A percentile compares a stretch with the other conserved stretches of the same genome.
phyloP scores from a whole-genome alignment of 2,329 filamentous ascomycete species.

The Dothideomycetes sp. region DNA sequence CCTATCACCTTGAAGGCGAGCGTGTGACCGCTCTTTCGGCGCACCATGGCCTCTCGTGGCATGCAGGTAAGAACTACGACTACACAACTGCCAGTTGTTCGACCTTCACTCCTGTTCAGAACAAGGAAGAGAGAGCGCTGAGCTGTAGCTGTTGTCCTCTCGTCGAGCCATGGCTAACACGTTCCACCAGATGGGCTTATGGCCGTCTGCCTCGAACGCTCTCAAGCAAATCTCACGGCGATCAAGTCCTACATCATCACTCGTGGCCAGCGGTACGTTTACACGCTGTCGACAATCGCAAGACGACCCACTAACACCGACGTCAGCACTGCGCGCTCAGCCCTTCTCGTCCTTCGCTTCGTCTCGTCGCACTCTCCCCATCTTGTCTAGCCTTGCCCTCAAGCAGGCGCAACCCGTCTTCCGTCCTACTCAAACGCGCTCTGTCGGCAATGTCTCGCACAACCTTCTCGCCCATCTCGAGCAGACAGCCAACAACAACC shows the following conservation, averaged over 20 bases:
- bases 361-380: neutral
- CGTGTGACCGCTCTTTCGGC: neutral
- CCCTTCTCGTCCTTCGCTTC: conserved; percentile 1
- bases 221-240: conserved; percentile 8
- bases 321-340: conserved; percentile 1
- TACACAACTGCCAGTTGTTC: neutral
- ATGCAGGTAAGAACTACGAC: conserved; percentile 1
- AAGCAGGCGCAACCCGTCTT: conserved; percentile 25
- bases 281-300: neutral
- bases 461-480: conserved; percentile 74
- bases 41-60: conserved; percentile 12
- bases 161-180: neutral
- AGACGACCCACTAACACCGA: neutral
- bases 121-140: too few species aligned
- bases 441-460: conserved; percentile 34
- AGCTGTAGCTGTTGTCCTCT: neutral
- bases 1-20: neutral
- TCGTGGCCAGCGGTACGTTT: conserved; percentile 1
- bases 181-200: neutral
- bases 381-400: neutral
- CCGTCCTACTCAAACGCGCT: neutral
- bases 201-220: conserved; percentile 9
- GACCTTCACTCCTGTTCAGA: neutral
- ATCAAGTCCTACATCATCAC: neutral
- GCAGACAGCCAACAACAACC: conserved; percentile 86